Evolutionary conservation across 352 stramenopile genomes (phyloP).

Genomic region (Phytophthora ohioensis): DNA sequence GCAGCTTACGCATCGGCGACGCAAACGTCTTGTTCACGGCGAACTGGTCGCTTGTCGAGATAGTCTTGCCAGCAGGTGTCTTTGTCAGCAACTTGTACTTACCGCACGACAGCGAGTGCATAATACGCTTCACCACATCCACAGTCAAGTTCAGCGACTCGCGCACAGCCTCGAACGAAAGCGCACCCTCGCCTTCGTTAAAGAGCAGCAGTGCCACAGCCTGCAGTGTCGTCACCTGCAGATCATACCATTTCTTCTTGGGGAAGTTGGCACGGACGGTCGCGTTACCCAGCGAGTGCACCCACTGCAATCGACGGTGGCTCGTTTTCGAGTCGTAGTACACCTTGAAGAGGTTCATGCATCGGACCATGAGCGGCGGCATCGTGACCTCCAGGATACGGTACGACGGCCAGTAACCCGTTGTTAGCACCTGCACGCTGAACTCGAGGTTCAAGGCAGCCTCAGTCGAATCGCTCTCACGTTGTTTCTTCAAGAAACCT

Average conservation of each 20-base stretch:
- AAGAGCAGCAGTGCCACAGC: conserved; percentile 96
- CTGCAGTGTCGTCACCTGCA: conserved; percentile 98
- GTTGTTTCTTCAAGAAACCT: conserved; percentile 88
- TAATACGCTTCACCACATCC: conserved; percentile 96
- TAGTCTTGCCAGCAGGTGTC: conserved; percentile 94
- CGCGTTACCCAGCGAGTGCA: conserved; percentile 96
- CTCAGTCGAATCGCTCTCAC: conserved; percentile 65
- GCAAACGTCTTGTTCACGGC: conserved; percentile 95
- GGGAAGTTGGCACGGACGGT: conserved; percentile 88
- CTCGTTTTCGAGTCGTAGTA: conserved; percentile 95
- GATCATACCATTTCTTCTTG: conserved; percentile 95
- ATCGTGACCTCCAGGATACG: conserved; percentile 96
- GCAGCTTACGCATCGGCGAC: conserved; percentile 97
- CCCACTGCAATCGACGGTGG: conserved; percentile 97
- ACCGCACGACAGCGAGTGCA: conserved; percentile 98
- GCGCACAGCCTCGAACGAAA: conserved; percentile 92
- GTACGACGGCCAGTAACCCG: conserved; percentile 99
- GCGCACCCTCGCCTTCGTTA: conserved; percentile 88
- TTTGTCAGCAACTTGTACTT: conserved; percentile 99
- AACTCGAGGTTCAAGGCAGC: conserved; percentile 91
- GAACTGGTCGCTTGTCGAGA: conserved; percentile 95
- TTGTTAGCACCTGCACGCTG: conserved; percentile 98
- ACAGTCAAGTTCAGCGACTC: conserved; percentile 96
- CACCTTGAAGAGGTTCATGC: conserved; percentile 97
- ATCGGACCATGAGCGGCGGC: conserved; percentile 93